phyloP scores from a whole-genome alignment of 140 eudicot species.

The Bidens hawaiensis region DNA sequence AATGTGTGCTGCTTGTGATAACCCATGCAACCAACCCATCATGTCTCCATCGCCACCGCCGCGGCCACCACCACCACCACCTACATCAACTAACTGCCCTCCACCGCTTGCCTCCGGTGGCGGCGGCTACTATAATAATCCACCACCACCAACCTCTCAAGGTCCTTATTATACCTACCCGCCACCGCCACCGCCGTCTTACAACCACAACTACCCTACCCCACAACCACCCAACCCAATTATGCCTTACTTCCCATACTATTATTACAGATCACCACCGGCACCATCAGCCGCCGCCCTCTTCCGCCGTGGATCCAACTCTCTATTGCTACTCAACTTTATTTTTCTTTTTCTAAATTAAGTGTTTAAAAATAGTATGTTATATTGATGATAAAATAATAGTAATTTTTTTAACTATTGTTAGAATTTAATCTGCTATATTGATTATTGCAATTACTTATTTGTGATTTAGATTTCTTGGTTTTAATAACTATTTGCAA shows the following conservation, averaged over 20 bases:
- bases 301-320: constrained; percentile 12
- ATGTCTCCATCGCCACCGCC: no score
- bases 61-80: constrained; percentile 31
- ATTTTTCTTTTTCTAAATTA: constrained; percentile 14
- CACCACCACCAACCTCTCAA: constrained; percentile 47
- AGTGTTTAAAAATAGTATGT: constrained; percentile 8
- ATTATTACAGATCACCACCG: constrained; percentile 47
- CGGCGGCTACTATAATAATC: constrained; percentile 19
- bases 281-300: constrained; percentile 16
- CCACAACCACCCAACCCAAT: constrained; percentile 87
- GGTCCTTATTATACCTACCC: constrained; percentile 40
- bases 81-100: constrained; percentile 52
- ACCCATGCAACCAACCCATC: no score
- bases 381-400: constrained; percentile 9
- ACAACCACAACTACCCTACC: constrained; percentile 31
- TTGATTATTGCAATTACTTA: background rate
- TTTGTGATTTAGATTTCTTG: background rate
- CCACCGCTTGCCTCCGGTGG: constrained; percentile 50
- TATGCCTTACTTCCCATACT: constrained; percentile 73
- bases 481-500: background rate
- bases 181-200: constrained; percentile 59
- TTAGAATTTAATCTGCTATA: background rate
- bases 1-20: no score
- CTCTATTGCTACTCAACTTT: constrained; percentile 9
- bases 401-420: constrained; percentile 1